Evolutionary conservation across 2,329 filamentous ascomycete species (phyloP), one percentile per base, ranked within the genome.

Genomic region (Fusarium nelsonii): DNA sequence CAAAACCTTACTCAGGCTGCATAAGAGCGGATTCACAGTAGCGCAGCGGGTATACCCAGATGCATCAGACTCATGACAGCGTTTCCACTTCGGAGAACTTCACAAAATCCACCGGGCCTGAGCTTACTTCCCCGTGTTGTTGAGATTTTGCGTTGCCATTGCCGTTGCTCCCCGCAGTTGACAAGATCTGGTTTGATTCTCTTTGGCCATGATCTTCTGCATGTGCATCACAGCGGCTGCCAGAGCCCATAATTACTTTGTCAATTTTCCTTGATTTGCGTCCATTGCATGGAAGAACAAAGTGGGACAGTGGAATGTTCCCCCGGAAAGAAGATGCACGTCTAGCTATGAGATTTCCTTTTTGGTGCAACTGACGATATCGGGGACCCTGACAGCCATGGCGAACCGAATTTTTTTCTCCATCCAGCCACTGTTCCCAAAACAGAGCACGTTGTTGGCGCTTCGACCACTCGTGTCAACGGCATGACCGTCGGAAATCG

Each of bases 41-140:
- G 48, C 34, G 48, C 62, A 60, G 69, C 69, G 70, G 70, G 63
- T 72, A 68, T 69, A 68, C 56, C 66, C 66, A 65, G 69, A 40
- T 51, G 48, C 48, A 40, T 40, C 48, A 51, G 48, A 51, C 23
- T 50, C 26, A 45, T n/a, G 26, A 45, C 43, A 51, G n/a, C 26
- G 34, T 51, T 69, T 63, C 60, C 60, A 55, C 60, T 56, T 55
- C 32, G 20, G 43, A 63, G 20, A 39, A 52, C 36, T 51, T 51
- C 12, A 40, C 23, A 26, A 51, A 51, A 28, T 30, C 48, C 48
- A 51, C 34, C 33, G 23, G 68, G 45, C 43, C 49, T 53, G 49
- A 71, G 68, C 63, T 73, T 70, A 51, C 33, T 51, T 51, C 62
- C 52, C 48, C 66, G 41, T 68, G 49, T 41, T 67, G 40, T 60